Conservation (phyloP, 2,329 filamentous ascomycete genomes). For the Stemphylium lycopersici region DNA sequence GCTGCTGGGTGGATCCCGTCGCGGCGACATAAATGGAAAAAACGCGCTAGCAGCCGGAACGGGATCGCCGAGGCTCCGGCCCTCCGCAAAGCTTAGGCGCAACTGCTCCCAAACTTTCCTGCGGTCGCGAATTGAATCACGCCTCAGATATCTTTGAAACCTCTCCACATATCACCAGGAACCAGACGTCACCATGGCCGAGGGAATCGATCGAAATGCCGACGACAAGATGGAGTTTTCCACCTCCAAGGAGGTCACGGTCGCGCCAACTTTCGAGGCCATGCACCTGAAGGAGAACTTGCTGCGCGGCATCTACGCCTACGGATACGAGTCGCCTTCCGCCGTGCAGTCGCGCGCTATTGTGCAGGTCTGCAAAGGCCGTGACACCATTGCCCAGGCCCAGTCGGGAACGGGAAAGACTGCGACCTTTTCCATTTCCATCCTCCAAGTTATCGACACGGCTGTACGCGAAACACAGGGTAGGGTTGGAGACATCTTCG, state of each 20-base stretch:
- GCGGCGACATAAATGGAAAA: conserved; percentile 21
- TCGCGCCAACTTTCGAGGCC: conserved; percentile 73
- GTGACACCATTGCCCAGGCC: conserved; percentile 97
- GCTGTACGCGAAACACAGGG: conserved; percentile 87
- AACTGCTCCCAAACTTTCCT: conserved; percentile 34
- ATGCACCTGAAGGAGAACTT: conserved; percentile 99
- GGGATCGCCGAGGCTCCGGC: conserved; percentile 20
- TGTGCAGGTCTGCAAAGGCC: conserved; percentile 98
- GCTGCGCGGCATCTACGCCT: conserved; percentile 95
- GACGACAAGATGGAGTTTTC: conserved; percentile 98
- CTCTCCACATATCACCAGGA: not conserved
- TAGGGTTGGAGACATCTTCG: conserved; percentile 33
- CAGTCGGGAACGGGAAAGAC: conserved; percentile 98
- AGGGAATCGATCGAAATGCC: conserved; percentile 87
- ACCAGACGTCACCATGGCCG: conserved; percentile 72
- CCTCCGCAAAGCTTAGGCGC: conserved; percentile 23
- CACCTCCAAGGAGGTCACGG: conserved; percentile 96
- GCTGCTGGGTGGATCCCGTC: conserved; percentile 17
- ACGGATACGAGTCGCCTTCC: conserved; percentile 97
- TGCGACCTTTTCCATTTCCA: conserved; percentile 94
- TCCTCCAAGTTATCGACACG: conserved; percentile 94
- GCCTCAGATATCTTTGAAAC: conserved; percentile 8
- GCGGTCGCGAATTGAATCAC: conserved; percentile 2
- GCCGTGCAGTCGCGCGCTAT: conserved; percentile 98
- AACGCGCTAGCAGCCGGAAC: conserved; percentile 22